Conservation (phyloP, 768 basidiomycete species). For the Pleurotus ostreatus region DNA sequence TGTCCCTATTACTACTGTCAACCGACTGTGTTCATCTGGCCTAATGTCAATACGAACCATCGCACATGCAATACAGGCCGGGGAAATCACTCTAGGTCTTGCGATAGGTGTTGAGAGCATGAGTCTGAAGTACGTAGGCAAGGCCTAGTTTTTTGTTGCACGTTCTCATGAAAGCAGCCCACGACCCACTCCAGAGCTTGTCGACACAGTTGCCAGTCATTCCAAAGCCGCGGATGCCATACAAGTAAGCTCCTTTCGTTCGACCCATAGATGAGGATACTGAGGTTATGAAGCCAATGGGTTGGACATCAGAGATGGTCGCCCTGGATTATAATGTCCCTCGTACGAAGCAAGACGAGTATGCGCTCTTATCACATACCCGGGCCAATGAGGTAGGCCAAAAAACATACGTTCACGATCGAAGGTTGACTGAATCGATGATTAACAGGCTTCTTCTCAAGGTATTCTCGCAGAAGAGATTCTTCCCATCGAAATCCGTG, state of each 20-base stretch:
- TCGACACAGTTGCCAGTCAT: conserved; percentile 51
- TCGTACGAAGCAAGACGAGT: conserved; percentile 83
- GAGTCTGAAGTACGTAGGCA: conserved; percentile 59
- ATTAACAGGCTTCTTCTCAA: conserved; percentile 50
- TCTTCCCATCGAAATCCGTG: conserved; percentile 76
- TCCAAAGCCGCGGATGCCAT: conserved; percentile 72
- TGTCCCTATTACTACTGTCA: conserved; percentile 87
- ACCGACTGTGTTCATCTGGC: conserved; percentile 91
- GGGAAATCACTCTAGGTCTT: conserved; percentile 83
- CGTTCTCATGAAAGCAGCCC: conserved; percentile 37
- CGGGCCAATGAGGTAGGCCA: conserved; percentile 60
- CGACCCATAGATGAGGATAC: neutral
- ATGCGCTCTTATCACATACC: conserved; percentile 83
- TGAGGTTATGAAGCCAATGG: conserved; percentile 65
- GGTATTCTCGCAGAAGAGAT: conserved; percentile 88
- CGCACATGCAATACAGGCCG: conserved; percentile 79
- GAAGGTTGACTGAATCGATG: neutral
- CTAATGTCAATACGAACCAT: conserved; percentile 91
- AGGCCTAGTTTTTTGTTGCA: neutral
- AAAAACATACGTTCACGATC: neutral
- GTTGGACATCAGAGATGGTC: conserved; percentile 93
- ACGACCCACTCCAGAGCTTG: conserved; percentile 69
- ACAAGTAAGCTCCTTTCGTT: conserved; percentile 39
- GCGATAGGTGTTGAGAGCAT: conserved; percentile 84
- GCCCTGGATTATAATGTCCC: conserved; percentile 75